Evolutionary conservation across 345 rosid species (phyloP), one percentile per base, ranked within the genome.

Genomic region (Turritis glabra): DNA sequence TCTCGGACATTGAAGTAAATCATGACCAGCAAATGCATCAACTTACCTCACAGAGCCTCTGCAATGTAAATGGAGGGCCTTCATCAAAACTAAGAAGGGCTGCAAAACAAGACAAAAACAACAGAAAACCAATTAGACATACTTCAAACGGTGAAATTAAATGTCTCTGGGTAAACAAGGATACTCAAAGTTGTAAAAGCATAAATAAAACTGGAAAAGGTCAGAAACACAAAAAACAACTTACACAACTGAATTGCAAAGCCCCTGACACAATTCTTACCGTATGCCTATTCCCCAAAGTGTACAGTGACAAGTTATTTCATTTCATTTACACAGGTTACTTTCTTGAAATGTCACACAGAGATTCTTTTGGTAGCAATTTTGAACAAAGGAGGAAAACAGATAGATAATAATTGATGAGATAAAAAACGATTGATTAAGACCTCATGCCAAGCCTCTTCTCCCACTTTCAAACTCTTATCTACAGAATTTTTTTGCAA

Each of bases 61-160:
- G 97, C 71, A 94, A 81, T 32, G 98, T 94, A 84, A 94, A 94
- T 44, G 98, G 98, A 52, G 98, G 98, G 53, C 98, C 97, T 72
- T 88, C 92, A 18, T 76, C 82, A 53, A 90, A 94, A 76, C 82
- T 81, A 64, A 76, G 80, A 80, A 94, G 90, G 67, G 84, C 97
- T 91, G 88, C 54, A 71, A 61, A 77, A 53, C 41, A 75, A 32
- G 65, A 48, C 60, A 74, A 61, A 10, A 23, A 48, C 50, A 23
- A 52, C 54, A 64, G 4, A 47, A 35, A 68, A 63, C 53, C 37
- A 64, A 37, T 56, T 46, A 55, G 38, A 62, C 14, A 37, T 37
- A 37, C 0, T 37, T 37, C 5, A 37, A 37, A 37, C 40, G 4
- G 40, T 11, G 40, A 37, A 10, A 8, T 32, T 32, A 37, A 54